Evolutionary conservation across 2,329 filamentous ascomycete genomes (phyloP), one percentile per base, ranked within the genome.

Genomic region (Penicillium sp.): DNA sequence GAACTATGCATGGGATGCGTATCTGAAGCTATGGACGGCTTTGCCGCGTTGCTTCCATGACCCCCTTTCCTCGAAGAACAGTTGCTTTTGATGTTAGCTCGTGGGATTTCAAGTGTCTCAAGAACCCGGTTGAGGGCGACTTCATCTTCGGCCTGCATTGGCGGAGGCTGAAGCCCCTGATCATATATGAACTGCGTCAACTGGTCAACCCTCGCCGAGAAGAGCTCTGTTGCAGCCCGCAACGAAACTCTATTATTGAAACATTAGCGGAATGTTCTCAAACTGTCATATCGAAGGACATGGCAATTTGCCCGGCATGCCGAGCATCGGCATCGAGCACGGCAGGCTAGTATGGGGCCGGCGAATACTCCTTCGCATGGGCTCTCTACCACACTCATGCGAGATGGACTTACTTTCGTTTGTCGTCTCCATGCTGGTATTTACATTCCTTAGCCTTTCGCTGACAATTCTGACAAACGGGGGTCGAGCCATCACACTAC

Each of bases 181-280:
- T 71, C 67, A 39, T 64, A 52, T n/a, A 73, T 73, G 28, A 72
- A 73, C 25, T 69, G 65, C 48, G 56, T 62, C 13, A 70, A 55
- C 47, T 70, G 66, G 46, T 70, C 67, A 40, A 70, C 66, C 39
- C 67, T 54, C 2, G 64, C 59, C 3, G 66, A 68, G 45, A 70
- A 70, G 1, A 70, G 51, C 48, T 68, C 66, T 7, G 66, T 66
- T 4, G 65, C 62, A 44, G 62, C 64, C 46, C 65, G 61, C n/a
- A 68, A 58, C 13, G 66, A 67, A 9, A 68, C 62, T 46, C 66
- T 68, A 39, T 26, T 34, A 28, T n/a, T 24, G 4, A 18, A 12
- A 5, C 13, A 54, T 40, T 53, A 45, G 43, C 18, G 29, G 35
- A 39, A 9, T 12, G 25, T 12, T n/a, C 18, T 35, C 29, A 38